Evolutionary conservation across 352 stramenopile genomes (phyloP).

Genomic region (Pythium plurisporium): DNA sequence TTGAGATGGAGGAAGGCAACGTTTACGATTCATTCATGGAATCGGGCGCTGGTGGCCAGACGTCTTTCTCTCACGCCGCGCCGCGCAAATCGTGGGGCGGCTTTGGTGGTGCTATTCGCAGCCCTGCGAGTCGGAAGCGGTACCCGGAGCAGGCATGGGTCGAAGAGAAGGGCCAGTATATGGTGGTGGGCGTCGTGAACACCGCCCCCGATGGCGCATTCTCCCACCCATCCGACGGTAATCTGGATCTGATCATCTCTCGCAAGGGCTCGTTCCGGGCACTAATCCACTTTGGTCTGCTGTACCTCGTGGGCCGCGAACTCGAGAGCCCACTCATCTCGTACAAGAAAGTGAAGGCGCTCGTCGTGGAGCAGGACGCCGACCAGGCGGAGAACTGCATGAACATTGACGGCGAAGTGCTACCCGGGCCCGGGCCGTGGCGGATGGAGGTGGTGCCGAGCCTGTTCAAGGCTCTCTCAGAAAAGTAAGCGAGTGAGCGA

Average conservation of each 20-base stretch:
- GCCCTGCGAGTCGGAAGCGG: constrained; percentile 54
- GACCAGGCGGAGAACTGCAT: constrained; percentile 60
- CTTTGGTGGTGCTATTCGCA: constrained; percentile 45
- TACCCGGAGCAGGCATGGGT: constrained; percentile 61
- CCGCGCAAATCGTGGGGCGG: constrained; percentile 64
- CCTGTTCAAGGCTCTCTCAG: constrained; percentile 81
- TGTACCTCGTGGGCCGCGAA: constrained; percentile 77
- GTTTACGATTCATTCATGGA: constrained; percentile 53
- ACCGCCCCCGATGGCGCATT: constrained; percentile 62
- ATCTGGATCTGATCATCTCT: constrained; percentile 71
- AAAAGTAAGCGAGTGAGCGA: constrained; percentile 47
- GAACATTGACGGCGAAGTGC: constrained; percentile 82
- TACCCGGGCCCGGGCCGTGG: constrained; percentile 54
- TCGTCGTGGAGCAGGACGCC: constrained; percentile 46
- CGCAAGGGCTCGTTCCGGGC: constrained; percentile 53
- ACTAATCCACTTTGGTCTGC: constrained; percentile 39
- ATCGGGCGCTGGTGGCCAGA: constrained; percentile 13
- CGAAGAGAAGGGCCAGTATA: constrained; percentile 53
- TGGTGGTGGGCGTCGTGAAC: constrained; percentile 74
- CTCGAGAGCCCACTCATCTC: constrained; percentile 60
- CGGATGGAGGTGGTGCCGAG: constrained; percentile 84
- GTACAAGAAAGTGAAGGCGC: constrained; percentile 79
- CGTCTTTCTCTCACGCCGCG: constrained; percentile 13
- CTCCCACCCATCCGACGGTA: constrained; percentile 73
- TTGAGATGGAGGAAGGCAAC: constrained; percentile 76